Evolutionary conservation across 805 yeast species (phyloP).

Genomic region (Dipodascus albidus): DNA sequence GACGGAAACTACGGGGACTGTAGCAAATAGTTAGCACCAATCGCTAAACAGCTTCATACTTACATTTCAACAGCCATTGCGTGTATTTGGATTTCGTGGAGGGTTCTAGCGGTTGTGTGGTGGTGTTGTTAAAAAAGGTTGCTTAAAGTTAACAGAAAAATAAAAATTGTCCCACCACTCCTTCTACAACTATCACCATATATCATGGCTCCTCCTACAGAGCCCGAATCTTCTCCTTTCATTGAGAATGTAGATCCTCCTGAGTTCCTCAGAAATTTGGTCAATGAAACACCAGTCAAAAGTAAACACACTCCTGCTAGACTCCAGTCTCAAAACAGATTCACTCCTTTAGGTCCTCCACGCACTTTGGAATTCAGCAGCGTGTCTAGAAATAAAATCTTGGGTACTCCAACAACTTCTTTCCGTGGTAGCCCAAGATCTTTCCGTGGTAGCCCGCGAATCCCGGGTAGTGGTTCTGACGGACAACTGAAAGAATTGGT

Average conservation of each 20-base stretch:
- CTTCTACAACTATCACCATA: not conserved
- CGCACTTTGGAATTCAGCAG: not conserved
- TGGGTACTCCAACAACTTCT: not conserved
- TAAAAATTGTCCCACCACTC: not conserved
- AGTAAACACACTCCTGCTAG: not conserved
- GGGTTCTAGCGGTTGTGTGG: not conserved
- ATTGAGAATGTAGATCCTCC: not conserved
- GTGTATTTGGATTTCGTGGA: not conserved
- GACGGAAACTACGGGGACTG: constrained; percentile 82
- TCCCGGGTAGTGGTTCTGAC: not conserved
- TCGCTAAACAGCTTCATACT: not conserved
- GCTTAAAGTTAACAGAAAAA: not conserved
- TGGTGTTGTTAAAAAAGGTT: not conserved
- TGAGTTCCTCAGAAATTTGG: not conserved
- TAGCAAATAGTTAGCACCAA: not conserved
- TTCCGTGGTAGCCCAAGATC: not conserved
- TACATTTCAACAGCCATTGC: constrained; percentile 9
- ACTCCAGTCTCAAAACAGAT: not conserved
- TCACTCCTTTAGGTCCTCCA: not conserved
- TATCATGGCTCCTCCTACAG: not conserved
- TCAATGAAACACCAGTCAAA: not conserved
- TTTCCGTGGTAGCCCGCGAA: not conserved
- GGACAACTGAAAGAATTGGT: constrained; percentile 15
- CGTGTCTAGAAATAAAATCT: not conserved
- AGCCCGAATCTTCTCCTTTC: not conserved